phyloP scores from a whole-genome alignment of 2,329 filamentous ascomycete genomes.

The Alternaria consortialis region DNA sequence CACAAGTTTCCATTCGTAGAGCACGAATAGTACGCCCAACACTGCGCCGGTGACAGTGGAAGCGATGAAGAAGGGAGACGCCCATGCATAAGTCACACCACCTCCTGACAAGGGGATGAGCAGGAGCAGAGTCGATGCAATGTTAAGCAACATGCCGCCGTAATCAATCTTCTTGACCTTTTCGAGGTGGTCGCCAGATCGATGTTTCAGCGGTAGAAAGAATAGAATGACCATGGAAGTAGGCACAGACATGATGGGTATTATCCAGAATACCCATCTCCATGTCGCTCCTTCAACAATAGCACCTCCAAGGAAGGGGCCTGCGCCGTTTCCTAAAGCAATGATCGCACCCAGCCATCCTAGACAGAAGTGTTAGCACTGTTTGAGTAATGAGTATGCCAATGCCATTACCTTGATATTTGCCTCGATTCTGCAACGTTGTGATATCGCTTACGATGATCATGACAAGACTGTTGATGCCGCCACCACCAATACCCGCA shows the following conservation, averaged over 20 bases:
- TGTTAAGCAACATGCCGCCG: slow-evolving; percentile 64
- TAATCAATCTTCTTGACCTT: slow-evolving; percentile 68
- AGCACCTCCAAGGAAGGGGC: slow-evolving; percentile 32
- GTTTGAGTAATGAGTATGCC: too few relatives aligned
- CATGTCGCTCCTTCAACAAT: slow-evolving; percentile 28
- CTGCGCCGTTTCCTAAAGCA: slow-evolving; percentile 30
- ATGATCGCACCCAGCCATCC: slow-evolving; percentile 30
- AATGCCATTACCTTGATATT: slow-evolving; percentile 42
- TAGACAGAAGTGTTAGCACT: neutral
- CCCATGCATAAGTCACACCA: slow-evolving; percentile 65
- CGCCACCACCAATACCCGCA: slow-evolving; percentile 68
- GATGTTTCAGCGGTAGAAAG: slow-evolving; percentile 51
- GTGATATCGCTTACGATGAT: slow-evolving; percentile 51
- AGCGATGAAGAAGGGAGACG: slow-evolving; percentile 65
- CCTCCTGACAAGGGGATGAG: slow-evolving; percentile 71
- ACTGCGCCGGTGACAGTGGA: slow-evolving; percentile 63
- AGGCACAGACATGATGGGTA: slow-evolving; percentile 26
- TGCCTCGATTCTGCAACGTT: slow-evolving; percentile 46
- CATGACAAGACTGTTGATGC: slow-evolving; percentile 58
- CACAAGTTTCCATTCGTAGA: slow-evolving; percentile 66
- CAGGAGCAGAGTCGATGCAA: slow-evolving; percentile 67
- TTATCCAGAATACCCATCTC: slow-evolving; percentile 29
- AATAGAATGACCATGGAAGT: slow-evolving; percentile 23
- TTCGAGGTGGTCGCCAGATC: slow-evolving; percentile 56
- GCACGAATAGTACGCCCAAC: slow-evolving; percentile 59